A percentile compares a stretch with the other conserved stretches of the same genome.
Conservation (phyloP, 306 rosid genomes). For the Rosa chinensis region DNA sequence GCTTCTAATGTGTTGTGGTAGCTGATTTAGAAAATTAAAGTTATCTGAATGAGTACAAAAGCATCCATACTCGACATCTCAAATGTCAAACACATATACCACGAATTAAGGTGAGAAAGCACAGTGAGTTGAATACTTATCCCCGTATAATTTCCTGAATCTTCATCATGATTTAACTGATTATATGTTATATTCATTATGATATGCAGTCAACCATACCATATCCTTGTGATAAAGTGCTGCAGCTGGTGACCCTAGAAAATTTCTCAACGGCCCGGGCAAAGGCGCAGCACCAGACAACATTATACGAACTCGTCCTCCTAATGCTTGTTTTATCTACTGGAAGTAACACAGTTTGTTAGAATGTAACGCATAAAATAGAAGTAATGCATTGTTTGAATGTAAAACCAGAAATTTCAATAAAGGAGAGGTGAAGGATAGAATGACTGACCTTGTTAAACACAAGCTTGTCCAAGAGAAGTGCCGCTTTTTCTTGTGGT, state of each 20-base stretch:
- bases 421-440: conserved; percentile 9
- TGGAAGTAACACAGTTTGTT: too few species aligned
- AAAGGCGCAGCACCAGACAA: too few species aligned
- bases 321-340: too few species aligned
- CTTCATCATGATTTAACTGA: too few species aligned
- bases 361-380: not conserved
- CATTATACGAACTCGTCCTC: too few species aligned
- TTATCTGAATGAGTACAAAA: not conserved
- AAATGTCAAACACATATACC: not conserved
- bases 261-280: too few species aligned
- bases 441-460: conserved; percentile 62
- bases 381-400: not conserved
- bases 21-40: not conserved
- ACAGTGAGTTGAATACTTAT: not conserved
- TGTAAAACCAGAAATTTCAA: not conserved
- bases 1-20: not conserved
- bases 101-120: not conserved
- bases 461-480: conserved; percentile 18
- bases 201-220: too few species aligned
- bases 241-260: too few species aligned
- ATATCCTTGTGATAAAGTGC: too few species aligned
- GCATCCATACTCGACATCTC: not conserved
- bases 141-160: not conserved
- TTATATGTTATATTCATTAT: too few species aligned
- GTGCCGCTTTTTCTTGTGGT: too few species aligned